Base-by-base conservation (phyloP, 805 yeast genomes). In the Cyberlindnera maritima region DNA sequence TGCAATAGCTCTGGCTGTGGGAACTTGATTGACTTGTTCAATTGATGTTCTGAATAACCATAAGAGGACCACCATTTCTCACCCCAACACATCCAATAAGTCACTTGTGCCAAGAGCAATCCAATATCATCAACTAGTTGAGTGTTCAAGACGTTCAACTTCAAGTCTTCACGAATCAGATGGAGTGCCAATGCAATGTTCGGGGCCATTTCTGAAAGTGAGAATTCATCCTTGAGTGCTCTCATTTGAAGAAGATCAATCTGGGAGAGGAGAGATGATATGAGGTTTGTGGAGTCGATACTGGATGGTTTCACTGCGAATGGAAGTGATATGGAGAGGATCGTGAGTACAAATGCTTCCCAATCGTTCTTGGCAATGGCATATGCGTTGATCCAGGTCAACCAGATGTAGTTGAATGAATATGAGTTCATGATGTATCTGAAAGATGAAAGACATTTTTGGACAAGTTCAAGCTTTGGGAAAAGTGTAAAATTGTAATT, bases 11-110 rank as follows among this genome's bases (percentile, higher is more conserved):
- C 58, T n/a, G 55, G 52, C 5, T 60, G 62, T 10, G 75, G 59
- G 31, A 80, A 69, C 34, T 69, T 67, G 2, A 71, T 64, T 1
- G 62, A 56, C 15, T 56, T 54, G 52, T 78, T 83, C 7, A 80
- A 55, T 2, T 36, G 28, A 1, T 41, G 44, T 1, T 41, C 44
- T 7, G 70, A 68, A 3, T 66, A 54, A 54, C 64, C 66, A 60
- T 90, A 88, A 54, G 80, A 81, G 1, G 64, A 56, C 19, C 66
- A 60, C 96, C 96, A 87, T 0, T 56, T 48, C 1, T 72, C 79
- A 11, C 83, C 77, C 96, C 96, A 87, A 6, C 86, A 81, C 79
- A 84, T 77, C 82, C 88, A 79, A 12, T 70, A 55, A 0, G 84
- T 74, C 13, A 87, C 60, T 53, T 83, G 85, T 0, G 82, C 69